A percentile compares a stretch with the other conserved stretches of the same genome.
These are phyloP conservation scores for Aspergillus niger DNA, from an alignment of 2,329 filamentous ascomycete species.

Conservation along the genomic window DNA sequence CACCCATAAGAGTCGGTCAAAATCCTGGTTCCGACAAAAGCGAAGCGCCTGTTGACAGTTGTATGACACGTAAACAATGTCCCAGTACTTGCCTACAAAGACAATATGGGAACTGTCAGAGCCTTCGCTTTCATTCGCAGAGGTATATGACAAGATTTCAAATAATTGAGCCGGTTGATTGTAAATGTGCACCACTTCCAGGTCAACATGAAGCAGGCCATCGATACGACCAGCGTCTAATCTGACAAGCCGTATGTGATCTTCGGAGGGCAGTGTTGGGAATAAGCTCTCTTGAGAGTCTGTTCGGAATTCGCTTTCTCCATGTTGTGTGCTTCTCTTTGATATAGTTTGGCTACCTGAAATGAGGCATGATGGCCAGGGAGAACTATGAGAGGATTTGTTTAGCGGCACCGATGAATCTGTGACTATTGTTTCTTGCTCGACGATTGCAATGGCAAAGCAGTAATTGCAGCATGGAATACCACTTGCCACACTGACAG, in stretches of 20 bases:
- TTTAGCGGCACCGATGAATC: not conserved
- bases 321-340: too few relatives aligned
- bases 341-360: not conserved
- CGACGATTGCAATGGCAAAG: not conserved
- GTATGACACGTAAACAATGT: not conserved
- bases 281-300: not conserved
- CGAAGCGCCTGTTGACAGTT: slow-evolving; percentile 2
- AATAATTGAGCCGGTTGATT: not conserved
- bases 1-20: slow-evolving; percentile 4
- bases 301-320: not conserved
- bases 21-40: not conserved
- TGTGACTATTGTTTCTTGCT: not conserved
- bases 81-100: slow-evolving; percentile 11
- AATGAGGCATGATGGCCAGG: not conserved
- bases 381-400: not conserved
- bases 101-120: not conserved
- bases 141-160: slow-evolving; percentile 5
- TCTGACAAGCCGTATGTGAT: slow-evolving; percentile 5
- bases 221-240: not conserved
- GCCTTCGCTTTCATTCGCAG: not conserved
- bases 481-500: slow-evolving; percentile 1
- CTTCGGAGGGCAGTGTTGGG: slow-evolving; percentile 3
- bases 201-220: not conserved
- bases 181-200: slow-evolving; percentile 2
- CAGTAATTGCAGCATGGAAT: slow-evolving; percentile 3